Conservation (phyloP, 2,329 filamentous ascomycete genomes). For the Tolypocladium album region DNA sequence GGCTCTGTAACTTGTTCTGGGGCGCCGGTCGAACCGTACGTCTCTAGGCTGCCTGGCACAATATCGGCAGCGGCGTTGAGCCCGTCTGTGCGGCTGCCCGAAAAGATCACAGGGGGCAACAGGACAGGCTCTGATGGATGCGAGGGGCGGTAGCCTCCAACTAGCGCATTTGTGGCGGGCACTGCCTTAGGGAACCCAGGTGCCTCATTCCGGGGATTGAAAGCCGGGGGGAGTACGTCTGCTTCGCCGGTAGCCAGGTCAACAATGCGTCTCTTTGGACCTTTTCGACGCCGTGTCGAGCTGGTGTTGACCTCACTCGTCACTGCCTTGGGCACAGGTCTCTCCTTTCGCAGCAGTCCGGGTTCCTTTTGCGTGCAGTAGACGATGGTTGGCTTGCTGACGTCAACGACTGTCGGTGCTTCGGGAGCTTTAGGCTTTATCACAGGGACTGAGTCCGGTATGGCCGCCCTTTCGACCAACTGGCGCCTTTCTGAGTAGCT, state of each 20-base stretch:
- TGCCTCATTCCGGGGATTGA: constrained; percentile 13
- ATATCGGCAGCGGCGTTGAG: background rate
- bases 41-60: background rate
- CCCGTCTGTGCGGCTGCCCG: constrained; percentile 21
- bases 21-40: background rate
- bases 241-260: constrained; percentile 47
- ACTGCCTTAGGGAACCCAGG: constrained; percentile 9
- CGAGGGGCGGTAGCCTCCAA: constrained; percentile 34
- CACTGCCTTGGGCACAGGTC: constrained; percentile 38
- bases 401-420: constrained; percentile 49
- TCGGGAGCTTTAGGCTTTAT: constrained; percentile 59
- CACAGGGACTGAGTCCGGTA: constrained; percentile 66
- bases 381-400: constrained; percentile 56
- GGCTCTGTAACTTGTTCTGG: constrained; percentile 17
- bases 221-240: constrained; percentile 14
- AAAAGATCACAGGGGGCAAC: constrained; percentile 16
- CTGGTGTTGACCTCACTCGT: constrained; percentile 48
- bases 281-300: constrained; percentile 49
- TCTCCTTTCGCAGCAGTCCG: constrained; percentile 47
- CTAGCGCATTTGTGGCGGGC: constrained; percentile 10
- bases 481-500: constrained; percentile 78
- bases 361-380: constrained; percentile 40
- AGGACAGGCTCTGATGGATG: constrained; percentile 27
- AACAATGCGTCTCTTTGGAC: constrained; percentile 52
- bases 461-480: constrained; percentile 69